A percentile compares a stretch with the other conserved stretches of the same genome.
Conservation (phyloP, 1,284 basidiomycete genomes). For the Boletus smithii region DNA sequence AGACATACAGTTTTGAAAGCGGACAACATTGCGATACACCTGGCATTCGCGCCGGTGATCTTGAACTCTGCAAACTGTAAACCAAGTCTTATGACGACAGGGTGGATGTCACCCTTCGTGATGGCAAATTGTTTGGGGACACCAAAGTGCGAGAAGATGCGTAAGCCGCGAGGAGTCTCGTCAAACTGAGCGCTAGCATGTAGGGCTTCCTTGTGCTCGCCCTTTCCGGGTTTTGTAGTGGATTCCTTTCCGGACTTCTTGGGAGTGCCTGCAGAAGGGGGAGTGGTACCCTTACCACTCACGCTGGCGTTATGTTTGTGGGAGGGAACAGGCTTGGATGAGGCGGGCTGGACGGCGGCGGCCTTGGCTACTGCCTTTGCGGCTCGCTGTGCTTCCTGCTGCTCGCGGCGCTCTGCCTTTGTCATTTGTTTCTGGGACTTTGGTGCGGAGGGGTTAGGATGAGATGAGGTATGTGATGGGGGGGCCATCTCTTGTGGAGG, state of each 20-base stretch:
- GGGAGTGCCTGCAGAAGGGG: constrained; percentile 13
- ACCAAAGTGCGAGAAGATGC: constrained; percentile 82
- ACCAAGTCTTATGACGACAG: constrained; percentile 72
- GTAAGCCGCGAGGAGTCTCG: constrained; percentile 50
- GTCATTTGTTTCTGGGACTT: constrained; percentile 66
- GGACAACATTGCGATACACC: constrained; percentile 83
- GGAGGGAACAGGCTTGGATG: constrained; percentile 20
- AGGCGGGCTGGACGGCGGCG: constrained; percentile 9
- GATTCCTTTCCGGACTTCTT: no score
- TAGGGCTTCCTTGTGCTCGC: constrained; percentile 24
- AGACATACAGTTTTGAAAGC: constrained; percentile 76
- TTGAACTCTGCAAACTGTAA: constrained; percentile 83
- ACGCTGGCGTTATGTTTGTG: constrained; percentile 19
- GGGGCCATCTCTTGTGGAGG: constrained; percentile 8
- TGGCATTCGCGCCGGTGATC: constrained; percentile 83
- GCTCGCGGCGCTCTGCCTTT: constrained; percentile 75
- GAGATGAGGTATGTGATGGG: constrained; percentile 4
- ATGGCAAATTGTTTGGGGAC: constrained; percentile 59
- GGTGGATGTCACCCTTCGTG: constrained; percentile 80
- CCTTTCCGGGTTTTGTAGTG: no score
- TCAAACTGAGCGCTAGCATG: constrained; percentile 27
- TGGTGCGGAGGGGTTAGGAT: constrained; percentile 7
- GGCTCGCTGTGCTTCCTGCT: constrained; percentile 77
- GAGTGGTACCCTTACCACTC: constrained; percentile 16
- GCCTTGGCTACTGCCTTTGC: constrained; percentile 52